Base-by-base conservation (phyloP, 805 yeast genomes). In the Candida maesae region DNA sequence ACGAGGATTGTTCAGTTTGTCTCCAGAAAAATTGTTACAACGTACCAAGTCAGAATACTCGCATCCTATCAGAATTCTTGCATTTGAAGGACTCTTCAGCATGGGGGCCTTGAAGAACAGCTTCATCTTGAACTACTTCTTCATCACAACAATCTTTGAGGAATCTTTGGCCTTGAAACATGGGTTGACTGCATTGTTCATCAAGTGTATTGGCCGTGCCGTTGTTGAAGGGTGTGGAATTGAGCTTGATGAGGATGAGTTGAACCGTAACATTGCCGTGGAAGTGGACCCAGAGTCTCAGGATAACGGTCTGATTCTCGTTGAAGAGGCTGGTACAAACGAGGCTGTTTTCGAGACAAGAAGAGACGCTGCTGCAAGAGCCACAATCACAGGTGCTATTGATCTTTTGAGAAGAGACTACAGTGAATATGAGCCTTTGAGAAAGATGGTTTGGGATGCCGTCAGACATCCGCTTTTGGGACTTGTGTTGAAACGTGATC, bases 61-160 rank as follows among this genome's bases (percentile, higher is more conserved):
- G 7, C 63, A 67, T 17, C 80, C 77, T 17, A 71, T 86, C 1
- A 63, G 95, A 31, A 53, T 83, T 9, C 72, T 73, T 20, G 90
- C 96, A 0, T 81, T 86, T 56, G 73, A 76, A 41, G 84, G 88
- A 0, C 55, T 93, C 23, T 65, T 93, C 38, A 51, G 73, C 4
- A 64, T 86, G 35, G 96, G 97, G 16, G 96, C 93, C 1, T 60
- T 90, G 47, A 81, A 79, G 44, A 85, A 86, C 52, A 60, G 67
- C 12, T 66, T 68, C 23, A 67, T 89, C 4, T 56, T 89, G 46
- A 65, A 71, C 15, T 85, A 85, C 51, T 76, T 80, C 44, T 78
- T 86, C 50, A 68, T 76, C 21, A 61, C 76, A 0, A 58, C 79
- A 37, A 67, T 78, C 20, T 64, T 81, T 26, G 90, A 83, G 29